A percentile compares a stretch with the other conserved stretches of the same genome.
Evolutionary conservation across 345 rosid species (phyloP).

Genomic region (Hibiscus syriacus): DNA sequence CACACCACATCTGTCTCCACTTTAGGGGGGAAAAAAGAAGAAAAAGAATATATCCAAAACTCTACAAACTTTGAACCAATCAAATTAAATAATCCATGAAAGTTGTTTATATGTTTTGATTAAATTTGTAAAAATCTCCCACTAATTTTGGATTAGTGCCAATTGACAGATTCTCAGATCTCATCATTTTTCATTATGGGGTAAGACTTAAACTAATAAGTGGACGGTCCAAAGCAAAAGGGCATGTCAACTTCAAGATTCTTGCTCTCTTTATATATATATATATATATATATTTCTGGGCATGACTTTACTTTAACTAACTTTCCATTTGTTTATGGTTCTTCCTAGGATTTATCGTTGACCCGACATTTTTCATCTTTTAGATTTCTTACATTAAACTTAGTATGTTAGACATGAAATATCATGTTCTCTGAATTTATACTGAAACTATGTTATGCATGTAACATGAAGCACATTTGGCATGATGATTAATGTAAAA

Average conservation of each 20-base stretch:
- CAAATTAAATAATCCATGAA: neutral
- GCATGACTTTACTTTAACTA: slow-evolving; percentile 9
- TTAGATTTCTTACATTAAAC: no score
- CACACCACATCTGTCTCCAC: no score
- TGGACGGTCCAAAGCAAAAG: slow-evolving; percentile 23
- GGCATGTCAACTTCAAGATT: neutral
- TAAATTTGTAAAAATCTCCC: neutral
- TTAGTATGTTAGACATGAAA: no score
- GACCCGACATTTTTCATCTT: no score
- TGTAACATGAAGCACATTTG: neutral
- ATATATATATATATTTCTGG: neutral
- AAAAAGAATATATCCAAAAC: neutral
- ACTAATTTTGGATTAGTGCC: neutral
- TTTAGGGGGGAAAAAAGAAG: no score
- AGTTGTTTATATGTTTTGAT: no score
- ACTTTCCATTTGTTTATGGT: slow-evolving; percentile 9
- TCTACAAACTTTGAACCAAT: neutral
- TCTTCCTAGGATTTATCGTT: no score
- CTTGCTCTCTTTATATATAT: neutral
- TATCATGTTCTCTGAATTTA: no score
- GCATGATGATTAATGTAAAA: neutral
- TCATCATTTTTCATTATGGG: neutral
- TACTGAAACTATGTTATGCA: no score
- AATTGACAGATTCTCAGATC: slow-evolving; percentile 19
- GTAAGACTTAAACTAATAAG: neutral